Base-by-base conservation (phyloP, 306 rosid genomes). In the Vicia sativa region DNA sequence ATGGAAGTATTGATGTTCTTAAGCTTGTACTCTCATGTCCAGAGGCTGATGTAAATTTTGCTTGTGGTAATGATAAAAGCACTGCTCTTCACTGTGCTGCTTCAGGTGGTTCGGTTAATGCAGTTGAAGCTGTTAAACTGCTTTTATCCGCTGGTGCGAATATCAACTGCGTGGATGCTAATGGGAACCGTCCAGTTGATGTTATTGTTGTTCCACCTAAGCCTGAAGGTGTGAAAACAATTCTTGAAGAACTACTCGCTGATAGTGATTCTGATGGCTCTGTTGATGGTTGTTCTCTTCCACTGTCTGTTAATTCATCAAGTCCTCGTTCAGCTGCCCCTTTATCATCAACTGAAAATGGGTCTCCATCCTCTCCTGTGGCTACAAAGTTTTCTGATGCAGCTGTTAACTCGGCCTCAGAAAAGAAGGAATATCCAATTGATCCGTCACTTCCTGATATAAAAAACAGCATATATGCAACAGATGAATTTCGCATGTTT, bases 31-130 rank as follows among this genome's bases (percentile, higher is more conserved):
- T 91, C 57, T 77, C 83, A 0, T 68, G 48, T 37, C 77, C 82
- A 0, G 90, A 77, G 37, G 71, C 59, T 69, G 91, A 83, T 65
- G 91, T 89, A 1, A 87, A 91, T 75, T 84, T 83, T 54, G 79
- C 90, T 1, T 85, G 96, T 13, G 87, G 95, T 31, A 9, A 70
- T 7, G 89, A 79, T 72, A 79, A 82, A 68, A 89, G 83, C 78
- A 91, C 97, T 54, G 95, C 96, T 29, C 97, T 91, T 80, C 97
- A 89, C 54, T 91, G 96, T 82, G 97, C 96, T 80, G 88, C 96
- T 11, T 87, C 91, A 1, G 83, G 97, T 13, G 97, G 97, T 28
- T 85, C 97, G 11, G 35, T 73, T 48, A 79, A 89, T 39, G 91
- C 84, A 0, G 71, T 79, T 68, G 89, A 77, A 48, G 78, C 72